These are phyloP conservation scores for Fusarium sp. DNA, from an alignment of 2,329 filamentous ascomycete genomes.

Conservation along the genomic window DNA sequence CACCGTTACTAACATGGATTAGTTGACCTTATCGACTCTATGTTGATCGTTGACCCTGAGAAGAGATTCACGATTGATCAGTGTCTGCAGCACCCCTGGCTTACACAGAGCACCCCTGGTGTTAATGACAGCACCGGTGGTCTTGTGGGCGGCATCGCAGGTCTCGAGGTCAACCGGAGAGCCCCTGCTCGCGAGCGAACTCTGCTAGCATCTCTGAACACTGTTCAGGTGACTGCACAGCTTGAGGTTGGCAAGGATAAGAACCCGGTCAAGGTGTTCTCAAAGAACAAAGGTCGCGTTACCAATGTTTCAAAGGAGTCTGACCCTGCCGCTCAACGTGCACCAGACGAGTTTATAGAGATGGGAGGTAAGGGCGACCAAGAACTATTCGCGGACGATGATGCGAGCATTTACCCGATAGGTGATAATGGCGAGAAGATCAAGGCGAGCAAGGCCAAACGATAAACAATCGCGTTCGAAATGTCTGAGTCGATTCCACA, in stretches of 20 bases:
- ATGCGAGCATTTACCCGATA: constrained; percentile 62
- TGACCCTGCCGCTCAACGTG: constrained; percentile 75
- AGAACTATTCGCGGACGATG: constrained; percentile 77
- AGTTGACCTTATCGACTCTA: constrained; percentile 92
- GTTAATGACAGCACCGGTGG: constrained; percentile 91
- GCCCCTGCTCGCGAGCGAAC: constrained; percentile 87
- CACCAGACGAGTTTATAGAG: constrained; percentile 82
- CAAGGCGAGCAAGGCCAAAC: constrained; percentile 50
- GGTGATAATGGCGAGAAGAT: constrained; percentile 49
- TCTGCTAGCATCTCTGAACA: constrained; percentile 83
- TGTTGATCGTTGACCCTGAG: constrained; percentile 90
- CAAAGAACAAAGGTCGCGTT: constrained; percentile 71
- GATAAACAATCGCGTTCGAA: constrained; percentile 10
- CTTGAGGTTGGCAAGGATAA: constrained; percentile 70
- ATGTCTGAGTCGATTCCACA: constrained; percentile 6
- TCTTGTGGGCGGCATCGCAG: constrained; percentile 85
- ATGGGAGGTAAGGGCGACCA: constrained; percentile 90
- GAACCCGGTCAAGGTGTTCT: constrained; percentile 77
- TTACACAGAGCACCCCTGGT: constrained; percentile 71
- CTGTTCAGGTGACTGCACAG: constrained; percentile 68
- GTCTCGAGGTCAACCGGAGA: constrained; percentile 85
- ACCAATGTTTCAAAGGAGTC: constrained; percentile 67
- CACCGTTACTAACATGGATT: constrained; percentile 5
- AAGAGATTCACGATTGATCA: constrained; percentile 89
- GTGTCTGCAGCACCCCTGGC: constrained; percentile 93